phyloP scores from a whole-genome alignment of 768 basidiomycete species.

The Agrocybe praecox region DNA sequence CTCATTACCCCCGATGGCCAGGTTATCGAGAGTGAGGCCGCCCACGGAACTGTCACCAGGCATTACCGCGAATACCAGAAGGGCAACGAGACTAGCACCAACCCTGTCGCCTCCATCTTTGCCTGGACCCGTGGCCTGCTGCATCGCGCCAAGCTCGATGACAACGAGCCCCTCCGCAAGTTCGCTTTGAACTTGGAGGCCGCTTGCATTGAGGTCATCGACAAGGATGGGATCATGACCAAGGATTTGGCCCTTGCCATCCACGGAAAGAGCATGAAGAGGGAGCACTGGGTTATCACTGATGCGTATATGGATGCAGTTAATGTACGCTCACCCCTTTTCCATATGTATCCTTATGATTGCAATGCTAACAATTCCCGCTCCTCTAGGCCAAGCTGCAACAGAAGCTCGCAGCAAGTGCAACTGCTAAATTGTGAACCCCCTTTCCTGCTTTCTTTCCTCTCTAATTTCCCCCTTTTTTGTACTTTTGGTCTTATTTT shows the following conservation, averaged over 20 bases:
- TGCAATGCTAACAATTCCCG: neutral
- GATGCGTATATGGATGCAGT: constrained; percentile 93
- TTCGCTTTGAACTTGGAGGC: constrained; percentile 79
- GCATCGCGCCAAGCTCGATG: constrained; percentile 91
- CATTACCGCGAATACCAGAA: constrained; percentile 98
- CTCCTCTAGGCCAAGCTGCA: constrained; percentile 42
- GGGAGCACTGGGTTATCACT: constrained; percentile 96
- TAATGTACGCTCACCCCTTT: constrained; percentile 58
- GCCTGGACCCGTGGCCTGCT: constrained; percentile 97
- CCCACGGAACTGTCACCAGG: constrained; percentile 95
- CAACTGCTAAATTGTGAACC: constrained; percentile 20
- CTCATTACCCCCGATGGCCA: constrained; percentile 94
- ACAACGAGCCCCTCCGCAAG: constrained; percentile 67
- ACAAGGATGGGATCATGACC: constrained; percentile 91
- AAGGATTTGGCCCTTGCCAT: constrained; percentile 96
- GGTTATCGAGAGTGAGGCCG: constrained; percentile 94
- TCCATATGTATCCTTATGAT: neutral
- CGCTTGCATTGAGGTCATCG: constrained; percentile 90
- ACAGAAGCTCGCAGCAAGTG: constrained; percentile 39
- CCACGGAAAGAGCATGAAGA: constrained; percentile 87
- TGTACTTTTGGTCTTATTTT: neutral
- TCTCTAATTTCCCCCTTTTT: neutral
- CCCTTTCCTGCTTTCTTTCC: neutral
- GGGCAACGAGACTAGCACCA: constrained; percentile 96
- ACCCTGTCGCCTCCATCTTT: constrained; percentile 98